A percentile compares a stretch with the other conserved stretches of the same genome.
Conservation (phyloP, 2,329 filamentous ascomycete species). For the Diaporthe humulicola region DNA sequence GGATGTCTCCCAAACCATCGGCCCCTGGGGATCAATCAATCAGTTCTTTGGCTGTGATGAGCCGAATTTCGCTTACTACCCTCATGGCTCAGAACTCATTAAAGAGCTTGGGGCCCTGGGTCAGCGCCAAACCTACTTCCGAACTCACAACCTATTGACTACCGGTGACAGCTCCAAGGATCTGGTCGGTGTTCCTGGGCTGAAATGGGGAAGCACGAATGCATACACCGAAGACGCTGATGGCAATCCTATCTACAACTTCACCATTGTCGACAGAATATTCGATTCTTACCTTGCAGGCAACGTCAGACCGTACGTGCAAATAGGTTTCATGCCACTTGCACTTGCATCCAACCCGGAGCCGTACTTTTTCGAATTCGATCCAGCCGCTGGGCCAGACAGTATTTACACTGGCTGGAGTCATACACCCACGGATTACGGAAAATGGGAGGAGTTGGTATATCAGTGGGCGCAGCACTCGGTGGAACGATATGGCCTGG, state of each 20-base stretch:
- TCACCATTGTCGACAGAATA: conserved; percentile 24
- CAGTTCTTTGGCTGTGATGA: conserved; percentile 32
- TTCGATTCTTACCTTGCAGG: conserved; percentile 29
- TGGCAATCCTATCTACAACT: conserved; percentile 29
- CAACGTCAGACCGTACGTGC: conserved; percentile 28
- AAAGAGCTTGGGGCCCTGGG: conserved; percentile 26
- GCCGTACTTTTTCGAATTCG: conserved; percentile 27
- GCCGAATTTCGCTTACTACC: conserved; percentile 28
- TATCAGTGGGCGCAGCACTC: conserved; percentile 24
- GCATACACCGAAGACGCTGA: conserved; percentile 20
- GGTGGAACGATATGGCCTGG: conserved; percentile 18
- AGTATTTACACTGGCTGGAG: conserved; percentile 33
- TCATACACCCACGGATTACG: conserved; percentile 4
- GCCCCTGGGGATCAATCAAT: conserved; percentile 19
- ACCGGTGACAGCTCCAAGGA: conserved; percentile 23
- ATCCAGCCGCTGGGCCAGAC: conserved; percentile 24
- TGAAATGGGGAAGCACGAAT: conserved; percentile 31
- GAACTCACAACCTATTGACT: conserved; percentile 28
- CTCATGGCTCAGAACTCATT: conserved; percentile 11
- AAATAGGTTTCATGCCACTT: conserved; percentile 20
- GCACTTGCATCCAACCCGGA: conserved; percentile 25
- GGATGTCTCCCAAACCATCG: conserved; percentile 8
- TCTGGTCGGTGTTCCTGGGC: conserved; percentile 29
- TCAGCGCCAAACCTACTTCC: conserved; percentile 23
- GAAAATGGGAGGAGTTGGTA: conserved; percentile 17